These are phyloP conservation scores for Diplodia mutila DNA, from an alignment of 2,329 filamentous ascomycete genomes.

Conservation along the genomic window DNA sequence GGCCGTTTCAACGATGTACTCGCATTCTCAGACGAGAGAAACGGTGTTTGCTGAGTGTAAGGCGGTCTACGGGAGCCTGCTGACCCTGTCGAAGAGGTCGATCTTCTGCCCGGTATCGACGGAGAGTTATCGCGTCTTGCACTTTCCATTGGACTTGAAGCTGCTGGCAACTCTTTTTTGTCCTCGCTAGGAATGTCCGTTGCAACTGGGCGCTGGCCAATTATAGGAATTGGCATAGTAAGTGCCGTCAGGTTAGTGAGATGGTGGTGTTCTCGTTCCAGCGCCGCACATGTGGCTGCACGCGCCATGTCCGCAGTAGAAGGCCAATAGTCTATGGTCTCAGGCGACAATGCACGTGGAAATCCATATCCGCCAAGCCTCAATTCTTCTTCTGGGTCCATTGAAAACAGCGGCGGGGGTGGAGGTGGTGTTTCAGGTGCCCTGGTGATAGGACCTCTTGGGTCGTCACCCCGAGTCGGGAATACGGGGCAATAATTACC, in stretches of 20 bases:
- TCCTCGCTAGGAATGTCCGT: not conserved
- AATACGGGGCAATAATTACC: not conserved
- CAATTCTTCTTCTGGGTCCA: not conserved
- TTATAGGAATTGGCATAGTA: not conserved
- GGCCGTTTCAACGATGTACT: not conserved
- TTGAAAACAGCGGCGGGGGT: conserved; percentile 11
- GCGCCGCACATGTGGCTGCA: not conserved
- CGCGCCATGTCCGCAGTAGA: not conserved
- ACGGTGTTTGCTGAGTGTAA: too few species aligned
- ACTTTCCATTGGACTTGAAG: too few species aligned
- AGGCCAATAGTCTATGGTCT: not conserved
- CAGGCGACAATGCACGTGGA: not conserved
- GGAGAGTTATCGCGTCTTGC: not conserved
- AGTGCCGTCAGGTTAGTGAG: not conserved
- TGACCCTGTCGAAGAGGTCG: not conserved
- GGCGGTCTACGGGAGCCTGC: not conserved
- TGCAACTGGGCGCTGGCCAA: not conserved
- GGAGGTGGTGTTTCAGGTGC: conserved; percentile 13
- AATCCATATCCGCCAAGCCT: not conserved
- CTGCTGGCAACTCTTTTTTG: not conserved
- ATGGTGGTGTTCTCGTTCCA: not conserved
- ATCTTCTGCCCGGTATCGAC: not conserved
- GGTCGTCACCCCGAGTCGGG: not conserved
- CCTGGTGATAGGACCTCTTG: not conserved
- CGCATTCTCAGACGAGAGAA: not conserved